Conservation (phyloP, 306 rosid genomes). For the Parietaria judaica region DNA sequence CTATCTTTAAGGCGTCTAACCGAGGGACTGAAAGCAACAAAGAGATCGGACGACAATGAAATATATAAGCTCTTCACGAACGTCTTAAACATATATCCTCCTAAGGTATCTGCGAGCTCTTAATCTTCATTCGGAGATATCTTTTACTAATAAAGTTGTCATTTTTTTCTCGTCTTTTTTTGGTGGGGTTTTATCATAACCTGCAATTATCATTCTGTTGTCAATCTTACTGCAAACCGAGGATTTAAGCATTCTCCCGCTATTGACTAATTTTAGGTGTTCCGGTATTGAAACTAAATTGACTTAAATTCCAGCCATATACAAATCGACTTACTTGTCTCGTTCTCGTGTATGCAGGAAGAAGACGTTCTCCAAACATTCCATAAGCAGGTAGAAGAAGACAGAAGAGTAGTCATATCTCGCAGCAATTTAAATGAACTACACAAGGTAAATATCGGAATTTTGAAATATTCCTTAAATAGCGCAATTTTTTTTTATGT, state of each 20-base stretch:
- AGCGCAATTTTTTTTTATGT: conserved; percentile 2
- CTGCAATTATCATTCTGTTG: too few species aligned
- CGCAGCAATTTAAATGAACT: conserved; percentile 82
- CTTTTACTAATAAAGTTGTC: neutral
- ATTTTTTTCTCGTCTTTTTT: neutral
- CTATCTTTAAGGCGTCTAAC: conserved; percentile 72
- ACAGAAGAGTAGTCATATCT: conserved; percentile 68
- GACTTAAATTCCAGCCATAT: neutral
- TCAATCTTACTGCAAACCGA: too few species aligned
- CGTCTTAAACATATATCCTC: conserved; percentile 61
- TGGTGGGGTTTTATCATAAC: too few species aligned
- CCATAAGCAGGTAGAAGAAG: conserved; percentile 90
- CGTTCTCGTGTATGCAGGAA: conserved; percentile 48
- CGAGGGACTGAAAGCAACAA: conserved; percentile 64
- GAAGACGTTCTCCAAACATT: conserved; percentile 66
- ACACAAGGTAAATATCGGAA: conserved; percentile 44
- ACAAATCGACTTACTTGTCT: neutral
- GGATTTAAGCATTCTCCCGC: too few species aligned
- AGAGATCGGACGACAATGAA: conserved; percentile 61
- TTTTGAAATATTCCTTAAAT: conserved; percentile 2
- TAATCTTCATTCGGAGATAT: neutral
- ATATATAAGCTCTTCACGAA: conserved; percentile 76
- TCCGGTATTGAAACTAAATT: neutral
- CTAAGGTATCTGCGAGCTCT: conserved; percentile 48
- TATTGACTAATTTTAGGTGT: neutral